Evolutionary conservation across 208 protist genomes (phyloP), one percentile per base, ranked within the genome.

Genomic region (Trypanosomatidae sp.): DNA sequence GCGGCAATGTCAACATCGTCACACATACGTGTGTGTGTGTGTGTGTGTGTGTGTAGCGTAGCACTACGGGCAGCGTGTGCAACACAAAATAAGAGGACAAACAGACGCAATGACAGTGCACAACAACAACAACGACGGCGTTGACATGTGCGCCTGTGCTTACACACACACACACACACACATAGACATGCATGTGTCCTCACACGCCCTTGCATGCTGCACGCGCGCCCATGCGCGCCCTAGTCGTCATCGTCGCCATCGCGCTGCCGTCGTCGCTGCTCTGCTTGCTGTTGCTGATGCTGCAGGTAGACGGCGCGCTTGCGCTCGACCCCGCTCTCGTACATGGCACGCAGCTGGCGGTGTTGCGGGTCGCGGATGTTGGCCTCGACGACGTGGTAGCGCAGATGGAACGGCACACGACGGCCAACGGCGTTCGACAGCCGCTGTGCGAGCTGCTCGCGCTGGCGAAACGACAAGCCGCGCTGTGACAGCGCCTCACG

Each of bases 341-440:
- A 89, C 11, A 56, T 53, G n/a, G 63, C 53, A 32, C 49, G 33
- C 33, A 82, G 61, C 5, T 58, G 41, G 19, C 64, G 57, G 51
- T 86, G 82, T 6, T 65, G 48, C 3, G 66, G 73, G 42, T 93
- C 67, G 19, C 45, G 67, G 15, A 89, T 48, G 58, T 93, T 70
- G n/a, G 80, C 84, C 52, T 89, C 65, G 13, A 89, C 67, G 6
- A 93, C 65, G 24, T 68, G 62, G 56, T 93, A 93, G 11, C 84
- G 71, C 21, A 92, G 53, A 44, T 89, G 86, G 48, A 92, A 92
- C 2, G 84, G 84, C 23, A 92, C 79, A 15, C 79, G 84, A 2
- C 70, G 73, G 8, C 84, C 84, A 18, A 65, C 52, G 13, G 53
- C 37, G 47, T 87, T 89, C 20, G 79, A 86, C 25, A 92, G 46